These are phyloP conservation scores for Apiospora arundinis DNA, from an alignment of 2,329 filamentous ascomycete species.

Conservation along the genomic window DNA sequence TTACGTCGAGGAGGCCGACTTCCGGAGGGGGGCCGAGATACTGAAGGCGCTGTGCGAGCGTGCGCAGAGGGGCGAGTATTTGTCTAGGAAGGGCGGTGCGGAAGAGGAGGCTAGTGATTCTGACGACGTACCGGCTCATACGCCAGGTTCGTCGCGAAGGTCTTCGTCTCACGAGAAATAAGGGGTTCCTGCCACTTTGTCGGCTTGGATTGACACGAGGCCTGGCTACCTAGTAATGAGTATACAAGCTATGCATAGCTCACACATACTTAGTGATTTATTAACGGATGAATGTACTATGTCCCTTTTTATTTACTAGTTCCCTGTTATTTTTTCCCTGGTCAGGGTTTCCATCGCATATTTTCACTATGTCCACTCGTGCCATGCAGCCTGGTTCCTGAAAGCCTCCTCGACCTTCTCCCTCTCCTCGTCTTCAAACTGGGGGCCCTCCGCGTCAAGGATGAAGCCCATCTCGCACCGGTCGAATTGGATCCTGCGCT, in stretches of 20 bases:
- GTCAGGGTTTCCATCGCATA: not conserved
- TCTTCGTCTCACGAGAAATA: not conserved
- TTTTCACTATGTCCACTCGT: constrained; percentile 1
- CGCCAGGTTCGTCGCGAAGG: not conserved
- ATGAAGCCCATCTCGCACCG: constrained; percentile 64
- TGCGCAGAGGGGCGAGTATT: constrained; percentile 50
- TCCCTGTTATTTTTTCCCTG: not conserved
- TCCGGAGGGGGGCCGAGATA: constrained; percentile 41
- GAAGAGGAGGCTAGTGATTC: not conserved
- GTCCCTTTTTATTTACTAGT: not conserved
- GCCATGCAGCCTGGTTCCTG: not conserved
- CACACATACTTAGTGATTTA: no score
- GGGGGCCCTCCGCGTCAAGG: constrained; percentile 56
- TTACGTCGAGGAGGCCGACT: constrained; percentile 69
- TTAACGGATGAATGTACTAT: no score
- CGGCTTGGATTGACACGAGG: no score
- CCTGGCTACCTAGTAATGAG: no score
- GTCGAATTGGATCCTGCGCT: constrained; percentile 57
- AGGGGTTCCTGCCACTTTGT: not conserved
- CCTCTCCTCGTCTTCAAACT: constrained; percentile 7
- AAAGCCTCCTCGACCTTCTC: not conserved
- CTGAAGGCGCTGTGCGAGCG: constrained; percentile 40
- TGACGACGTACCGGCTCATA: not conserved
- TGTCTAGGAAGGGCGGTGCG: not conserved
- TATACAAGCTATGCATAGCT: no score